These are phyloP conservation scores for Vitis rupestris DNA, from an alignment of 164 flowering plant species.

Conservation along the genomic window DNA sequence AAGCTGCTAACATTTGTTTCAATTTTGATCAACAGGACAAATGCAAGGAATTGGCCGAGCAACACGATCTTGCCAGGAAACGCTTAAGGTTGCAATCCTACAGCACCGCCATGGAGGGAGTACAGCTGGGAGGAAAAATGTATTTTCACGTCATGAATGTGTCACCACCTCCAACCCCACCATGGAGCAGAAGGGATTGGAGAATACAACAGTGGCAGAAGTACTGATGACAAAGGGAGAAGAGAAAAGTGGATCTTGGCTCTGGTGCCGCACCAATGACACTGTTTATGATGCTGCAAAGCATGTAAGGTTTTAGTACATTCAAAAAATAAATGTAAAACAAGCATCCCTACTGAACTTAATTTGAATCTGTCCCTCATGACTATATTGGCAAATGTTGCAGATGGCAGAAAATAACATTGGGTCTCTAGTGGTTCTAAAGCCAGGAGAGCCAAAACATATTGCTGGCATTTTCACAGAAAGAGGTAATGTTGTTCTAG, in stretches of 20 bases:
- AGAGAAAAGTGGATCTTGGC: conserved; percentile 50
- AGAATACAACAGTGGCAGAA: conserved; percentile 72
- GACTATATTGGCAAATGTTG: neutral
- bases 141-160: conserved; percentile 23
- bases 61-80: conserved; percentile 29
- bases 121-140: conserved; percentile 6
- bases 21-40: conserved; percentile 7
- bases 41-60: conserved; percentile 47
- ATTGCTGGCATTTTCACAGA: conserved; percentile 87
- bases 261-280: conserved; percentile 63
- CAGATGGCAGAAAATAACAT: conserved; percentile 83
- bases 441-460: conserved; percentile 62
- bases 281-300: conserved; percentile 72
- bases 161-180: conserved; percentile 30
- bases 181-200: conserved; percentile 51
- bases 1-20: too few species aligned
- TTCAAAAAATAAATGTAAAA: neutral
- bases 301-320: conserved; percentile 34
- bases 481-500: conserved; percentile 50
- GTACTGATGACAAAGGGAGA: conserved; percentile 63
- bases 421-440: conserved; percentile 78
- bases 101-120: conserved; percentile 11
- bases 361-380: neutral
- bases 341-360: neutral
- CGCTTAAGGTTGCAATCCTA: conserved; percentile 21